phyloP scores from a whole-genome alignment of 2,329 filamentous ascomycete species.

The Hypoxylon sp. region DNA sequence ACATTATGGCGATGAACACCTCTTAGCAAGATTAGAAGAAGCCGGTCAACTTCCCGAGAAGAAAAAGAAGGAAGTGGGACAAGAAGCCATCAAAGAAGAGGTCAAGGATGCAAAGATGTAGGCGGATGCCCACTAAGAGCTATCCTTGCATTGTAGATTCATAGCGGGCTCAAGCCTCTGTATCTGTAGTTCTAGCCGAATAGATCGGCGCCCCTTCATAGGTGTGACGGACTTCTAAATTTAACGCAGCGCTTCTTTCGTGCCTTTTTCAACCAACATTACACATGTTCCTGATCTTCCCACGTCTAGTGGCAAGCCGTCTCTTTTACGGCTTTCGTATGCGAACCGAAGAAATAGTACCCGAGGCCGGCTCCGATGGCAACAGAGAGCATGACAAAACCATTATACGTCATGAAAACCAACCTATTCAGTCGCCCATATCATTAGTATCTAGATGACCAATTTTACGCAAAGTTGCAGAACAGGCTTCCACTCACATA shows the following conservation, averaged over 20 bases:
- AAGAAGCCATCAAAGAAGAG: conserved; percentile 55
- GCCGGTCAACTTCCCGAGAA: conserved; percentile 65
- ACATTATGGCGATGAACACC: conserved; percentile 66
- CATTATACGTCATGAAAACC: conserved; percentile 99
- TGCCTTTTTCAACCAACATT: neutral
- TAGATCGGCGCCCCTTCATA: conserved; percentile 9
- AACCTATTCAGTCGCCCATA: conserved; percentile 71
- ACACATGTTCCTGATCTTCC: neutral
- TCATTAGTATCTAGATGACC: conserved; percentile 15
- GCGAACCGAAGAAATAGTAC: conserved; percentile 84
- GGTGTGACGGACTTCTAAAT: conserved; percentile 5
- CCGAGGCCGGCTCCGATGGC: conserved; percentile 90
- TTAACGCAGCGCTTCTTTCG: conserved; percentile 2
- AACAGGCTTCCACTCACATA: conserved; percentile 77
- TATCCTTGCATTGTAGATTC: conserved; percentile 40
- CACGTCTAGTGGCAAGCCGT: conserved; percentile 87
- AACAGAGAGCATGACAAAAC: conserved; percentile 95
- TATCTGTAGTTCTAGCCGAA: conserved; percentile 27
- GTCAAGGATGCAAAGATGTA: conserved; percentile 61
- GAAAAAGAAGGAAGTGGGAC: conserved; percentile 56
- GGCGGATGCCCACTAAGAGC: conserved; percentile 28
- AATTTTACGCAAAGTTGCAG: neutral
- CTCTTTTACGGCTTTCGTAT: conserved; percentile 81
- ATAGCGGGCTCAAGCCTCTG: conserved; percentile 42
- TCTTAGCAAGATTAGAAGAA: conserved; percentile 63